Conservation (phyloP, 148 eudicot species). For the Amaranthus hypochondriacus region DNA sequence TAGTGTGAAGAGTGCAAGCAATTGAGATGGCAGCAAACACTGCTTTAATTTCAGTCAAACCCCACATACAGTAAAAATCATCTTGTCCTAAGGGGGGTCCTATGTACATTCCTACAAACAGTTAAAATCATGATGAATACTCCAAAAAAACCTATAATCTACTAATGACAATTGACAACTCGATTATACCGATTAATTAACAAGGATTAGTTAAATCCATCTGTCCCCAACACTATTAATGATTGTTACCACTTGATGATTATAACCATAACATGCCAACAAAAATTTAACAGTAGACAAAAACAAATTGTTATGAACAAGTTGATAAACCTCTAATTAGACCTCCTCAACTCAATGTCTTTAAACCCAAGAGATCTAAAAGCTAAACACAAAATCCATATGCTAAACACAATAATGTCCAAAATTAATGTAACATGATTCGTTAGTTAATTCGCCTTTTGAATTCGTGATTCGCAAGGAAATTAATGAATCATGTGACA, state of each 20-base stretch:
- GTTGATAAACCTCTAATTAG: too few species aligned
- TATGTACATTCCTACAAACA: slow-evolving; percentile 21
- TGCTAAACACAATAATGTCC: background rate
- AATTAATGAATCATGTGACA: too few species aligned
- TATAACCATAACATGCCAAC: slow-evolving; percentile 16
- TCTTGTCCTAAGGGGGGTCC: slow-evolving; percentile 16
- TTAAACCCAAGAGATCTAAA: too few species aligned
- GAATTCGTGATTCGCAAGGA: too few species aligned
- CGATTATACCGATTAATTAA: slow-evolving; percentile 13
- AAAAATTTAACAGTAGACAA: background rate
- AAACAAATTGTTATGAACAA: background rate
- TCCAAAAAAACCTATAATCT: slow-evolving; percentile 10
- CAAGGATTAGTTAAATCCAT: slow-evolving; percentile 12
- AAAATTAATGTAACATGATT: background rate
- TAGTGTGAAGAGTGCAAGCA: too few species aligned
- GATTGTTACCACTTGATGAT: slow-evolving; percentile 8
- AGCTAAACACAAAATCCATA: too few species aligned
- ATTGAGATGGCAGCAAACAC: too few species aligned
- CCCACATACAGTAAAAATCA: slow-evolving; percentile 2
- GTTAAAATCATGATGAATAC: slow-evolving; percentile 10
- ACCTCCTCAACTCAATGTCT: too few species aligned
- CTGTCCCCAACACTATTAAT: slow-evolving; percentile 7
- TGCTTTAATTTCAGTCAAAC: slow-evolving; percentile 14
- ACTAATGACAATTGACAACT: slow-evolving; percentile 11
- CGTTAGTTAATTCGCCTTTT: too few species aligned